phyloP scores from a whole-genome alignment of 2,329 filamentous ascomycete species.

The Fusarium longipes region DNA sequence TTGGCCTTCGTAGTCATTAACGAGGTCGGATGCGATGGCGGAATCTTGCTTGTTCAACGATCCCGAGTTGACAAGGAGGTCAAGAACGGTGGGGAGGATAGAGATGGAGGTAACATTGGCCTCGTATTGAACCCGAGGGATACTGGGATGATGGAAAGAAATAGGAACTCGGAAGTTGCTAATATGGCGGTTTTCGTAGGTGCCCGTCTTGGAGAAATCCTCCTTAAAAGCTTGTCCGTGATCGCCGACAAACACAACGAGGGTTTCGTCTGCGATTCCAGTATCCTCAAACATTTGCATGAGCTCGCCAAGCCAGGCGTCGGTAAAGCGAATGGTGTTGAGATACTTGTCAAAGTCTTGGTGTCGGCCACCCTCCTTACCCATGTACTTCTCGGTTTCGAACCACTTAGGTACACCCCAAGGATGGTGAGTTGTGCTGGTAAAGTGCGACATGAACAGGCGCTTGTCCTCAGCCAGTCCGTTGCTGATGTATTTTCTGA shows the following conservation, averaged over 20 bases:
- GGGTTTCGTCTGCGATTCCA: conserved; percentile 50
- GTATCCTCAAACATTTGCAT: conserved; percentile 49
- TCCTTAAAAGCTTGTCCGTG: conserved; percentile 51
- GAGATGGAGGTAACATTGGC: conserved; percentile 48
- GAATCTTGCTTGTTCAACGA: conserved; percentile 44
- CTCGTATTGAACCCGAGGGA: conserved; percentile 48
- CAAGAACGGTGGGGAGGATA: conserved; percentile 50
- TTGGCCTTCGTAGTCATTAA: conserved; percentile 49
- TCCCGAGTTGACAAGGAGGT: conserved; percentile 48
- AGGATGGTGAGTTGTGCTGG: conserved; percentile 52
- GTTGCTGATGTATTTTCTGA: conserved; percentile 47
- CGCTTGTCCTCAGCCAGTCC: conserved; percentile 49
- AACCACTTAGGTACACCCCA: conserved; percentile 45
- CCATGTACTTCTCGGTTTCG: conserved; percentile 41
- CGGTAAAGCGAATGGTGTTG: conserved; percentile 49
- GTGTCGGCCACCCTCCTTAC: conserved; percentile 37
- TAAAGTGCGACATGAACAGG: conserved; percentile 51
- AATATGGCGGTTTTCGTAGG: conserved; percentile 49
- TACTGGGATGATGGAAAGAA: conserved; percentile 47
- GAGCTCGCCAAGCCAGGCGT: conserved; percentile 49
- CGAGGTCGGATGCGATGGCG: conserved; percentile 44
- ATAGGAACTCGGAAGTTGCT: conserved; percentile 50
- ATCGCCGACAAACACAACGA: conserved; percentile 50
- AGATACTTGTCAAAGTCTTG: conserved; percentile 50
- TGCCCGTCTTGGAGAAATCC: conserved; percentile 46